Conservation (phyloP, 176 grass and related monocot genomes). For the Aegilops longissima region DNA sequence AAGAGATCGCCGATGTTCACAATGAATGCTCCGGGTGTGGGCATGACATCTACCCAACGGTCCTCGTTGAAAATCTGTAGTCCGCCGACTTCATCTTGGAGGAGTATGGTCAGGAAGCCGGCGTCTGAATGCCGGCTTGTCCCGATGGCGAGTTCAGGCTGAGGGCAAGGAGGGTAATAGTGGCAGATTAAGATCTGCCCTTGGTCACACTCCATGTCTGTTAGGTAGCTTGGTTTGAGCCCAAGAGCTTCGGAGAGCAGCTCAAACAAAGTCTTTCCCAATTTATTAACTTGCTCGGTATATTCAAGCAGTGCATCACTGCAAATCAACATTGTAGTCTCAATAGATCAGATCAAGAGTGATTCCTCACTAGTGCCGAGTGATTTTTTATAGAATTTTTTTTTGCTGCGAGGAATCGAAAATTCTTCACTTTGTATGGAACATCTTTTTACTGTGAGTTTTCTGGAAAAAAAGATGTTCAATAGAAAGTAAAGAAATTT, state of each 20-base stretch:
- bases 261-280: constrained; percentile 34
- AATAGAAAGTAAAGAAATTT: too few species aligned
- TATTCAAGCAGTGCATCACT: constrained; percentile 48
- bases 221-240: constrained; percentile 25
- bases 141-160: constrained; percentile 52
- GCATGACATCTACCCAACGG: constrained; percentile 37
- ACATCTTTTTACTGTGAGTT: too few species aligned
- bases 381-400: too few species aligned
- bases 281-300: constrained; percentile 14
- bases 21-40: constrained; percentile 41
- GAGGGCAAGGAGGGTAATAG: constrained; percentile 63
- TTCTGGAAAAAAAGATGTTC: too few species aligned
- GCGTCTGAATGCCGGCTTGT: constrained; percentile 47
- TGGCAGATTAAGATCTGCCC: constrained; percentile 43
- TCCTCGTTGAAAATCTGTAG: constrained; percentile 42
- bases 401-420: too few species aligned
- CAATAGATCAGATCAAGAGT: too few species aligned
- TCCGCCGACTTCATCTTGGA: constrained; percentile 48
- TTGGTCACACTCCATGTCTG: constrained; percentile 45
- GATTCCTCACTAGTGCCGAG: too few species aligned
- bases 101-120: constrained; percentile 45
- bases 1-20: constrained; percentile 50
- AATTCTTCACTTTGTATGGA: too few species aligned
- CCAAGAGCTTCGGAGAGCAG: constrained; percentile 59
- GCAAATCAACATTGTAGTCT: not conserved